These are phyloP conservation scores for Malus hybrid DNA, from an alignment of 331 rosid species.

Conservation along the genomic window DNA sequence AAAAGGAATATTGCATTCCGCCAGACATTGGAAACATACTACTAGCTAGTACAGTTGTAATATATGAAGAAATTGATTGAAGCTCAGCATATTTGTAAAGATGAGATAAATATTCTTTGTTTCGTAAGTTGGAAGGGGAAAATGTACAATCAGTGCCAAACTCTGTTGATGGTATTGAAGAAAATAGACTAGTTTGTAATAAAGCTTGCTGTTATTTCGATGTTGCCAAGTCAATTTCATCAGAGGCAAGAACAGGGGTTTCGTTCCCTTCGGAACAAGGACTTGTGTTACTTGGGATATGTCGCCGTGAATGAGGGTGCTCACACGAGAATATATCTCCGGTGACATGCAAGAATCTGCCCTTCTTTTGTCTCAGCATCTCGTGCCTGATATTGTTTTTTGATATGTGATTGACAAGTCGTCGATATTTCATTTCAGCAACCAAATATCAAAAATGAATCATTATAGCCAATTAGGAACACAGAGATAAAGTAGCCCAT, in stretches of 20 bases:
- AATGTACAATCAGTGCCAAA: conserved; percentile 19
- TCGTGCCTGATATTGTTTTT: too few relatives aligned
- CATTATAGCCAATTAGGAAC: too few relatives aligned
- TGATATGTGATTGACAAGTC: too few relatives aligned
- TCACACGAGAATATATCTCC: background rate
- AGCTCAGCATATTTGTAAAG: conserved; percentile 32
- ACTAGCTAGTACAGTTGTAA: conserved; percentile 23
- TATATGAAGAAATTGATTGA: conserved; percentile 30
- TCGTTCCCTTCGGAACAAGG: background rate
- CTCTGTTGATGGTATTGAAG: conserved; percentile 16
- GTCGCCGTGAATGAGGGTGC: background rate
- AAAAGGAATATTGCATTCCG: conserved; percentile 14
- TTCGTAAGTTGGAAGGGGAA: conserved; percentile 9
- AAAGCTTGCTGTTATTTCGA: background rate
- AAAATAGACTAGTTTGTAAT: background rate
- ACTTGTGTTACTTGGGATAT: background rate
- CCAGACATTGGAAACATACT: conserved; percentile 15
- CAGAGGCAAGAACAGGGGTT: background rate
- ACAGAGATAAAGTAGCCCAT: too few relatives aligned
- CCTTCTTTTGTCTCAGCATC: too few relatives aligned
- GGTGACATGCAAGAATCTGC: background rate
- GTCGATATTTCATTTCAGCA: too few relatives aligned
- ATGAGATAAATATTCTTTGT: conserved; percentile 10
- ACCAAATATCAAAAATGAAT: too few relatives aligned
- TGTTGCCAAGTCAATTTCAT: background rate